phyloP scores from a whole-genome alignment of 768 basidiomycete genomes.

The Amanita pallidorosea region DNA sequence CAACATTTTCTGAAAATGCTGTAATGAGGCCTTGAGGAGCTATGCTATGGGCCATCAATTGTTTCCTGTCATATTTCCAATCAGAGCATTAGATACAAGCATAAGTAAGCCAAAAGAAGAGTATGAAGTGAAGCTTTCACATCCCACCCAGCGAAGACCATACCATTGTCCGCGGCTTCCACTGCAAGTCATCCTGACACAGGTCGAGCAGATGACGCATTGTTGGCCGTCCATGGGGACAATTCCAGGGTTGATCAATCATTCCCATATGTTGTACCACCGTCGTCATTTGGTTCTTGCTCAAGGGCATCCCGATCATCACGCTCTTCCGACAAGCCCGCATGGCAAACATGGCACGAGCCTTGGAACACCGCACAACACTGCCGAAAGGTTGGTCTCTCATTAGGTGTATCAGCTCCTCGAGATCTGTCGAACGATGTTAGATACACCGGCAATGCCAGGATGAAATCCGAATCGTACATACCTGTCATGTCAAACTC shows the following conservation, averaged over 20 bases:
- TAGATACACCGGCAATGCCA: not conserved
- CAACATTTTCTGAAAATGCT: no score
- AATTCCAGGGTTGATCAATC: conserved; percentile 83
- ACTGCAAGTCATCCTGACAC: conserved; percentile 8
- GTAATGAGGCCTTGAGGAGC: no score
- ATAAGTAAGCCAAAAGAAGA: no score
- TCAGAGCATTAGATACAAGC: no score
- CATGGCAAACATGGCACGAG: conserved; percentile 92
- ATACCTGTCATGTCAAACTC: conserved; percentile 82
- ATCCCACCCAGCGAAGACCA: conserved; percentile 20
- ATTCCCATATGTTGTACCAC: conserved; percentile 76
- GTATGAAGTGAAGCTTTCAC: not conserved
- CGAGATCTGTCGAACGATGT: conserved; percentile 51
- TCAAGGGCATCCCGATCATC: conserved; percentile 89
- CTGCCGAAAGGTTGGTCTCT: conserved; percentile 66
- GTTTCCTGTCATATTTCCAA: no score
- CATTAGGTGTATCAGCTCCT: conserved; percentile 84
- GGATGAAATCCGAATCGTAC: conserved; percentile 4
- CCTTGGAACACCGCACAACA: conserved; percentile 90
- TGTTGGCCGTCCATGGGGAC: conserved; percentile 79
- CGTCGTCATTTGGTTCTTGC: conserved; percentile 61
- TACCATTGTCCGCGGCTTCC: conserved; percentile 14
- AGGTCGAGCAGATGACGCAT: conserved; percentile 69
- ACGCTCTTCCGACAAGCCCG: conserved; percentile 93
- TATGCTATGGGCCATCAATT: no score